Conservation (phyloP, 768 basidiomycete genomes). For the Collybia sordida region DNA sequence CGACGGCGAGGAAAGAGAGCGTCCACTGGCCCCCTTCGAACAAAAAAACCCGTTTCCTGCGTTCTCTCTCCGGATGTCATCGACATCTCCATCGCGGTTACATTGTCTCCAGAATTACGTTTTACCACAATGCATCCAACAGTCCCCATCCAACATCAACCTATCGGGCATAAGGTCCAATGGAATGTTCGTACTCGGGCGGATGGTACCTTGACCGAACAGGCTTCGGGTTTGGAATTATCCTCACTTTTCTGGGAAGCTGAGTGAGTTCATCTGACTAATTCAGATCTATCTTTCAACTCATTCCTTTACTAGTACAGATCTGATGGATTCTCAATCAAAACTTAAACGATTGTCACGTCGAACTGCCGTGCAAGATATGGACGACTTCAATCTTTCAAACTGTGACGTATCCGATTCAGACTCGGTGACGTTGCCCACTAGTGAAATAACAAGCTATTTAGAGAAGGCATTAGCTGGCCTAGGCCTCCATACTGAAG, state of each 20-base stretch:
- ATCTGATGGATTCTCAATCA: too few relatives aligned
- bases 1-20: background rate
- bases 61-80: conserved; percentile 27
- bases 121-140: conserved; percentile 36
- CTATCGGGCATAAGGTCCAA: conserved; percentile 19
- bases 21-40: background rate
- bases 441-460: conserved; percentile 29
- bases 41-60: conserved; percentile 35
- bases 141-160: conserved; percentile 18
- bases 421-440: conserved; percentile 29
- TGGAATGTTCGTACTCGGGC: conserved; percentile 31
- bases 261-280: conserved; percentile 18
- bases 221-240: conserved; percentile 23
- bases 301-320: background rate
- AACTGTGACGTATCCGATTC: conserved; percentile 16
- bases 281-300: too few relatives aligned
- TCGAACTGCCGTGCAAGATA: background rate
- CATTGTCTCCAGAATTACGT: conserved; percentile 28
- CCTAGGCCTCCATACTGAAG: conserved; percentile 40
- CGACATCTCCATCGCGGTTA: conserved; percentile 26
- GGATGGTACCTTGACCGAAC: conserved; percentile 29
- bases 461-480: conserved; percentile 29
- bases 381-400: conserved; percentile 2
- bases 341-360: background rate
- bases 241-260: conserved; percentile 42